phyloP scores from a whole-genome alignment of 2,329 filamentous ascomycete genomes.

The Epicoccum nigrum region DNA sequence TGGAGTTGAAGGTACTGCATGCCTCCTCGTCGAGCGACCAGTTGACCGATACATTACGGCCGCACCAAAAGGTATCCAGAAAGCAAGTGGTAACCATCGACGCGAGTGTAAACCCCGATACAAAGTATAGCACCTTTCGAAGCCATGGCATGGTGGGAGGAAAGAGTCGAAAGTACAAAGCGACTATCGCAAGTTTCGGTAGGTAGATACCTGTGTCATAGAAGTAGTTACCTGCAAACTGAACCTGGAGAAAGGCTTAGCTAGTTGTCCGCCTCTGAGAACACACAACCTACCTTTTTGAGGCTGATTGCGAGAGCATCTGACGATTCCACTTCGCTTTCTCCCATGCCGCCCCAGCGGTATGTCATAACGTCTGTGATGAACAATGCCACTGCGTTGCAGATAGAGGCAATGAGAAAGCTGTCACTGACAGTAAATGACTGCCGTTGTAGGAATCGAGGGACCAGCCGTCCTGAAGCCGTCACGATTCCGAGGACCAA shows the following conservation, averaged over 20 bases:
- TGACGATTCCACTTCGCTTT: constrained; percentile 15
- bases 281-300: constrained; percentile 19
- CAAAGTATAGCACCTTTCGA: constrained; percentile 19
- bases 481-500: constrained; percentile 20
- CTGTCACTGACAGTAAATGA: constrained; percentile 23
- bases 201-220: constrained; percentile 29
- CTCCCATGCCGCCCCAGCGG: constrained; percentile 25
- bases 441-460: constrained; percentile 23
- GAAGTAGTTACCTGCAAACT: constrained; percentile 27
- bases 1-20: constrained; percentile 28
- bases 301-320: constrained; percentile 16
- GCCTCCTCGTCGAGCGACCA: constrained; percentile 25
- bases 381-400: constrained; percentile 26
- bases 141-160: constrained; percentile 26
- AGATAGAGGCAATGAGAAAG: constrained; percentile 24
- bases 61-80: constrained; percentile 29
- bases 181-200: constrained; percentile 26
- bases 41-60: constrained; percentile 24
- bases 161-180: constrained; percentile 25
- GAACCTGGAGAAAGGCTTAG: constrained; percentile 10
- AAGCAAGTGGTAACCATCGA: constrained; percentile 25
- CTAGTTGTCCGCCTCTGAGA: neutral
- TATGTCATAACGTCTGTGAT: constrained; percentile 30
- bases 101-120: constrained; percentile 14
- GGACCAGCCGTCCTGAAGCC: constrained; percentile 26